These are phyloP conservation scores for Boletales sp. DNA, from an alignment of 768 basidiomycete genomes.

Conservation along the genomic window DNA sequence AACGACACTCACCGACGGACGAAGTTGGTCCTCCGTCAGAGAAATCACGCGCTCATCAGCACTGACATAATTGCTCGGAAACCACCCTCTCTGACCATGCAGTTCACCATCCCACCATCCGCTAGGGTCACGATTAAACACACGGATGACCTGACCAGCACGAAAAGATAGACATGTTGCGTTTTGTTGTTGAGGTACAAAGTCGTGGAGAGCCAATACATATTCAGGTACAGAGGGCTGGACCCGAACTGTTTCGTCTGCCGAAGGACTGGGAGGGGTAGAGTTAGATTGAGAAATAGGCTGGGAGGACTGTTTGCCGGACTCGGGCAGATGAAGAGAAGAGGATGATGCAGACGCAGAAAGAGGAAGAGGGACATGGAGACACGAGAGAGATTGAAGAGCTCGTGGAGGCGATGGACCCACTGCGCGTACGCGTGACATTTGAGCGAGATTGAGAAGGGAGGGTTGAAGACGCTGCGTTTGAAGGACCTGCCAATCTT, in stretches of 20 bases:
- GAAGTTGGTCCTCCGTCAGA: slow-evolving; percentile 55
- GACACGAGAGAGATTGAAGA: slow-evolving; percentile 57
- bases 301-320: slow-evolving; percentile 29
- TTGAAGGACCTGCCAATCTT: slow-evolving; percentile 27
- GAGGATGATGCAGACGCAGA: slow-evolving; percentile 44
- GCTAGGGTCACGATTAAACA: slow-evolving; percentile 79
- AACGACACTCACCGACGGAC: slow-evolving; percentile 37
- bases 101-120: slow-evolving; percentile 99
- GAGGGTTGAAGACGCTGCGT: slow-evolving; percentile 23
- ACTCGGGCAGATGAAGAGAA: slow-evolving; percentile 41
- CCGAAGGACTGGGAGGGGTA: slow-evolving; percentile 40
- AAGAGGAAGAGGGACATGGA: slow-evolving; percentile 43
- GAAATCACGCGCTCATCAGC: slow-evolving; percentile 50
- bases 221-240: slow-evolving; percentile 50
- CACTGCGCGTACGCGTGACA: slow-evolving; percentile 40
- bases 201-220: slow-evolving; percentile 93
- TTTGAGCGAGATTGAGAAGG: slow-evolving; percentile 12
- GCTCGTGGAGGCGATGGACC: slow-evolving; percentile 53
- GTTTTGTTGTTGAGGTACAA: slow-evolving; percentile 63
- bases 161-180: slow-evolving; percentile 85
- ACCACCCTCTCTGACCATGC: slow-evolving; percentile 90
- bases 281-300: slow-evolving; percentile 11
- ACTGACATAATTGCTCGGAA: slow-evolving; percentile 95
- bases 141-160: slow-evolving; percentile 87
- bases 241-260: slow-evolving; percentile 49